These are phyloP conservation scores for Cynanchum wilfordii DNA, from an alignment of 257 asterid species.

Conservation along the genomic window DNA sequence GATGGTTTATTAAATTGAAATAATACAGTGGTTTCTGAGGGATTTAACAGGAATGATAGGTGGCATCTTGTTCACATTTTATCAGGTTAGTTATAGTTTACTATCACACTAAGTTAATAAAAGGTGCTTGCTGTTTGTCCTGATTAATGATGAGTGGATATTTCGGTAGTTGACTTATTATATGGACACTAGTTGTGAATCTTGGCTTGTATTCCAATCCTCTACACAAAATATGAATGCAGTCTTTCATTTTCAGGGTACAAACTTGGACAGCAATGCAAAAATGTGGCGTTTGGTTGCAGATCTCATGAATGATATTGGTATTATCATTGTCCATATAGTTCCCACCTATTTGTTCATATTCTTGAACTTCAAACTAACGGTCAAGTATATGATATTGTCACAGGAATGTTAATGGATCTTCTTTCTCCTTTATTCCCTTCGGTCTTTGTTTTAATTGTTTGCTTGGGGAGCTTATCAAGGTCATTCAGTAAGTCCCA, in stretches of 20 bases:
- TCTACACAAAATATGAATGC: constrained; percentile 5
- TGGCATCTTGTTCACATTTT: constrained; percentile 80
- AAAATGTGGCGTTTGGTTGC: constrained; percentile 99
- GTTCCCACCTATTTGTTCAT: background rate
- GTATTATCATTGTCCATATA: constrained; percentile 24
- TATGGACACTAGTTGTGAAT: background rate
- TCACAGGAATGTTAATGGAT: constrained; percentile 98
- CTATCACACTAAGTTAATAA: background rate
- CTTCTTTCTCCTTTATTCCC: constrained; percentile 92
- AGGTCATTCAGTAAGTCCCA: constrained; percentile 87
- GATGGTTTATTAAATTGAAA: constrained; percentile 15
- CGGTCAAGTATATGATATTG: constrained; percentile 15
- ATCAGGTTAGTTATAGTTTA: constrained; percentile 50
- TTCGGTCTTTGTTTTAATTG: constrained; percentile 72
- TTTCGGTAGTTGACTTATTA: background rate
- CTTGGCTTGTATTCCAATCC: background rate
- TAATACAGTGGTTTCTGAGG: constrained; percentile 83
- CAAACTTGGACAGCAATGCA: constrained; percentile 91
- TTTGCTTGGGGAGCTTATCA: constrained; percentile 95
- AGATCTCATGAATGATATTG: constrained; percentile 97
- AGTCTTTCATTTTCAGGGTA: constrained; percentile 46
- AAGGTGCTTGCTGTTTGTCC: too few relatives aligned
- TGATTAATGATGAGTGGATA: background rate
- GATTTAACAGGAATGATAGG: constrained; percentile 99
- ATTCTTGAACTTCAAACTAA: background rate